Base-by-base conservation (phyloP, 441 rosid genomes). In the Gossypium davidsonii region DNA sequence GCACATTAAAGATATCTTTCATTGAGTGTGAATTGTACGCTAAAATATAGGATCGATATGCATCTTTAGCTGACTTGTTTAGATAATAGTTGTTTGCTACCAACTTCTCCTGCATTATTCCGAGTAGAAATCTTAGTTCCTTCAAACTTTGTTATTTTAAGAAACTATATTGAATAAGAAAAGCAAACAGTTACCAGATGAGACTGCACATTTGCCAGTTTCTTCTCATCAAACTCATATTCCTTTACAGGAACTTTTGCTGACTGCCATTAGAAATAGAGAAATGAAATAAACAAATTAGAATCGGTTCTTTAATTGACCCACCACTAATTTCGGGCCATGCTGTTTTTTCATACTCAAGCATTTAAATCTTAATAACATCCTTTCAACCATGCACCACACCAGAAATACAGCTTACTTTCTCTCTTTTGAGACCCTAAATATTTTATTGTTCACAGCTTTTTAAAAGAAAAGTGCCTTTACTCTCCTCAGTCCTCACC, bases 1-100 rank as follows among this genome's bases (percentile, higher is more conserved):
- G 99, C 71, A 96, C 99, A 61, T 93, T 93, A 78, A 93, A 95
- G 72, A 91, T 91, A 73, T 93, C 97, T 83, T 96, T 93, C 90
- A 92, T 87, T 1, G 97, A 87, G 80, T 96, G 98, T 15, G 96
- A 93, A 80, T 96, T 93, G 79, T 96, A 96, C 2, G 99, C 93
- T 76, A 93, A 74, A 58, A 89, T 89, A 82, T 96, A 96, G 34
- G 98, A 91, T 42, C 98, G 75, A 76, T 96, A 92, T 0, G 99
- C 99, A 11, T 92, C 98, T 81, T 90, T 93, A 57, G 99, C 99
- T 11, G 92, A 85, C 84, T 82, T 87, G 87, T 92, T 93, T 78
- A 93, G 73, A 81, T 84, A 84, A 71, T 87, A 91, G 83, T 87
- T 87, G 59, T 87, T 87, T 5, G 75, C 85, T 60, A 96, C 98